Evolutionary conservation across 257 asterid species (phyloP).

Genomic region (Gentiana macrophylla): DNA sequence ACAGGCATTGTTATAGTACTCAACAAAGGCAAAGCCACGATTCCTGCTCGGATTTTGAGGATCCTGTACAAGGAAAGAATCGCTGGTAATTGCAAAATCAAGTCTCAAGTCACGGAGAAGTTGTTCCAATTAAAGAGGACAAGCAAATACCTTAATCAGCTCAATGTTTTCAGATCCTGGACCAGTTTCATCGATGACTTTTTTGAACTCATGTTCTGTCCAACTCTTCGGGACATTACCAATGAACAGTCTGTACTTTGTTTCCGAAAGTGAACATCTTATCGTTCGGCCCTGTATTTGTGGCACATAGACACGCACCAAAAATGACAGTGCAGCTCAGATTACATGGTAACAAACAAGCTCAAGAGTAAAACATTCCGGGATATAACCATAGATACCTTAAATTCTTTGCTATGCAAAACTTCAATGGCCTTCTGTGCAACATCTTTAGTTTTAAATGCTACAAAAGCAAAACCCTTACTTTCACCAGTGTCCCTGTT

Average conservation of each 20-base stretch:
- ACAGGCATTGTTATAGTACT: constrained; percentile 90
- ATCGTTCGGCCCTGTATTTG: constrained; percentile 70
- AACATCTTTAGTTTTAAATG: constrained; percentile 62
- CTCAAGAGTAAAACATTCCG: constrained; percentile 6
- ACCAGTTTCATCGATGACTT: constrained; percentile 63
- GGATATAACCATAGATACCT: constrained; percentile 34
- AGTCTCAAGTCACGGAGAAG: constrained; percentile 1
- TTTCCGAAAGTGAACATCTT: constrained; percentile 82
- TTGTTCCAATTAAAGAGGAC: constrained; percentile 2
- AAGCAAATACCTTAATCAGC: constrained; percentile 66
- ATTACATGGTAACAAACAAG: neutral
- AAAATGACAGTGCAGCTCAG: constrained; percentile 4
- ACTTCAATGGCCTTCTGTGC: constrained; percentile 88
- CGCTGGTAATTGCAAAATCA: neutral
- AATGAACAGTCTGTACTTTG: constrained; percentile 78
- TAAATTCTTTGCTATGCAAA: constrained; percentile 71
- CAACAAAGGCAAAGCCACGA: constrained; percentile 95
- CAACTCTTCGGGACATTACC: constrained; percentile 87
- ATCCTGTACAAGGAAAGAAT: constrained; percentile 45
- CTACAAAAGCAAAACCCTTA: constrained; percentile 96
- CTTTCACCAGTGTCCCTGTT: constrained; percentile 95
- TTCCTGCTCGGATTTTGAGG: constrained; percentile 76
- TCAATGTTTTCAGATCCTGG: constrained; percentile 90
- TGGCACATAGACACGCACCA: constrained; percentile 12
- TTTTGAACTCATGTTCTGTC: constrained; percentile 68